A percentile compares a stretch with the other conserved stretches of the same genome.
phyloP scores from a whole-genome alignment of 2,329 filamentous ascomycete genomes.

The Pseudogymnoascus sp. region DNA sequence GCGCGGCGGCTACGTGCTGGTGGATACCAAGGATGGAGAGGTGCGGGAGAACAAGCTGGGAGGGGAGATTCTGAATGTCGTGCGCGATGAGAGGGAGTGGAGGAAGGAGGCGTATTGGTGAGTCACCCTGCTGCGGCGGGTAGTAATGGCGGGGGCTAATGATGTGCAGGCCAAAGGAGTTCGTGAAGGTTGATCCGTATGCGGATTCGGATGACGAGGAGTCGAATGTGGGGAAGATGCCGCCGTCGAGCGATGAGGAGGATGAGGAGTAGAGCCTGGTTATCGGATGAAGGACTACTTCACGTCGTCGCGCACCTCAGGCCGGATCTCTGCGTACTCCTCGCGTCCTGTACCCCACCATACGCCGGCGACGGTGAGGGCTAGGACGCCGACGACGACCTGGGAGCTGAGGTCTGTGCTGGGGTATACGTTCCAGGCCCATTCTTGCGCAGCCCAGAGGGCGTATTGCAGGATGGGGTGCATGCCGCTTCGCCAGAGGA shows the following conservation, averaged over 20 bases:
- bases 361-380: conserved; percentile 46
- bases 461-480: conserved; percentile 50
- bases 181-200: conserved; percentile 55
- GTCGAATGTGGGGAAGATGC: conserved; percentile 76
- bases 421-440: conserved; percentile 68
- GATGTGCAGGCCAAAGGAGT: conserved; percentile 65
- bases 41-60: conserved; percentile 67
- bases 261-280: conserved; percentile 35
- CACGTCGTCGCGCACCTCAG: conserved; percentile 13
- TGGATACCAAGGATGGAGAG: conserved; percentile 61
- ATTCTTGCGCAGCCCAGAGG: conserved; percentile 59
- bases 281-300: conserved; percentile 10
- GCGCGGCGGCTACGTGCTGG: conserved; percentile 76
- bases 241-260: conserved; percentile 71
- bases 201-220: conserved; percentile 67
- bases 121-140: neutral
- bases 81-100: conserved; percentile 86
- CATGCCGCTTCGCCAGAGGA: conserved; percentile 57
- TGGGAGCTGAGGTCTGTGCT: conserved; percentile 56
- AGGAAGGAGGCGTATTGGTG: conserved; percentile 84
- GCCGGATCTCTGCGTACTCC: conserved; percentile 20
- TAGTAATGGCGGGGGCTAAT: neutral
- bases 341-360: conserved; percentile 30
- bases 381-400: conserved; percentile 63
- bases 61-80: conserved; percentile 88